Conservation (phyloP, 305 asterid genomes). For the Fraxinus sp. region DNA sequence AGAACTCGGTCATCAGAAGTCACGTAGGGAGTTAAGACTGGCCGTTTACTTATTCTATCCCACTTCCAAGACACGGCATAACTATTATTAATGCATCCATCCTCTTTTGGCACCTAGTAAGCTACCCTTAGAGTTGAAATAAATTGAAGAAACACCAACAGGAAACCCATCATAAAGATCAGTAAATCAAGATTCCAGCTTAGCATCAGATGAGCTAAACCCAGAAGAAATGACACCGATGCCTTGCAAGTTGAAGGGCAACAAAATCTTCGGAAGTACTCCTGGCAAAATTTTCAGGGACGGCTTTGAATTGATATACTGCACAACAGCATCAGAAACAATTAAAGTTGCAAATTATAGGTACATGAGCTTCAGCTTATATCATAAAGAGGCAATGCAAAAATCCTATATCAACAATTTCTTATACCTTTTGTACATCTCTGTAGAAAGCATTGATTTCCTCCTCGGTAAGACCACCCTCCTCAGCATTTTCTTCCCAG, state of each 20-base stretch:
- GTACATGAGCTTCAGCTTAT: not conserved
- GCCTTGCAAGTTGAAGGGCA: constrained; percentile 49
- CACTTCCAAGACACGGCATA: constrained; percentile 21
- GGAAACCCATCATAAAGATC: constrained; percentile 20
- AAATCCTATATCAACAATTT: not conserved
- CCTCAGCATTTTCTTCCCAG: constrained; percentile 90
- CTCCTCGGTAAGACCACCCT: constrained; percentile 91
- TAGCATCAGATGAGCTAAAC: constrained; percentile 45
- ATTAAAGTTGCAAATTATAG: not conserved
- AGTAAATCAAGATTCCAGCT: constrained; percentile 48
- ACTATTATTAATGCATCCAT: constrained; percentile 10
- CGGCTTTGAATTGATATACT: constrained; percentile 61
- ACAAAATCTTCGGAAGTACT: constrained; percentile 39
- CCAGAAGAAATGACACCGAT: constrained; percentile 49
- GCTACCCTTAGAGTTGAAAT: not conserved
- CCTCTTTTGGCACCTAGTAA: constrained; percentile 9
- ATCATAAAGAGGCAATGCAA: not conserved
- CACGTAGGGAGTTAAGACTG: not conserved
- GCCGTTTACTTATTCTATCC: constrained; percentile 29
- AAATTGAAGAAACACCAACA: constrained; percentile 19
- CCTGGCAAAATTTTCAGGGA: constrained; percentile 51
- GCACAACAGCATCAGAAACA: constrained; percentile 31
- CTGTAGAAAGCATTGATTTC: constrained; percentile 73
- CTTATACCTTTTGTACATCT: constrained; percentile 67
- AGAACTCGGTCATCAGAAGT: constrained; percentile 15